Evolutionary conservation across 164 flowering plant genomes (phyloP).

Genomic region (Annona cherimola): DNA sequence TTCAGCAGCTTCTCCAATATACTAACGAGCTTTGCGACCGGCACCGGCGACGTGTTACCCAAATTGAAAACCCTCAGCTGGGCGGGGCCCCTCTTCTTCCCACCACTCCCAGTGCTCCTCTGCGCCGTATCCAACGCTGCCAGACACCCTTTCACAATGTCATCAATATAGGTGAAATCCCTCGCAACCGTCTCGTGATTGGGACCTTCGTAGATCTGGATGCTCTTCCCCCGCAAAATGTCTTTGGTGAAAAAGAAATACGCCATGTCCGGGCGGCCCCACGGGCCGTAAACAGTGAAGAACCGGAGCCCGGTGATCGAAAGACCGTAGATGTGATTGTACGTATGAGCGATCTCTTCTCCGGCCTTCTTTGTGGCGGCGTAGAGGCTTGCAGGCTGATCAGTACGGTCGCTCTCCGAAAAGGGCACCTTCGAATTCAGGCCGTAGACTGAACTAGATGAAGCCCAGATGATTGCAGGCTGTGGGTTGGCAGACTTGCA

Average conservation of each 20-base stretch:
- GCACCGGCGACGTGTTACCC: conserved; percentile 80
- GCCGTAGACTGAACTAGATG: conserved; percentile 87
- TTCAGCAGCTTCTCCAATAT: conserved; percentile 84
- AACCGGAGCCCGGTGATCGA: conserved; percentile 86
- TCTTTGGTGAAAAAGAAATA: conserved; percentile 87
- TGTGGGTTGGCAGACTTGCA: conserved; percentile 83
- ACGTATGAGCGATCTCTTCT: conserved; percentile 82
- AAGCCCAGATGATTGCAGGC: conserved; percentile 93
- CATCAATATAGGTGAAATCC: conserved; percentile 88
- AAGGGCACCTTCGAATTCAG: conserved; percentile 82
- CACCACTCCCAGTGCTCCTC: conserved; percentile 88
- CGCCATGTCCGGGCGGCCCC: conserved; percentile 97
- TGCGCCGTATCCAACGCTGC: conserved; percentile 63
- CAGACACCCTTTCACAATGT: conserved; percentile 68
- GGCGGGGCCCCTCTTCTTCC: conserved; percentile 86
- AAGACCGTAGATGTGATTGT: conserved; percentile 81
- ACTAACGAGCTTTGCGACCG: conserved; percentile 69
- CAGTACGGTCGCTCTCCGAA: conserved; percentile 79
- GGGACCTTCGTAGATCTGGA: conserved; percentile 65
- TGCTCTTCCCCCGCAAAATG: conserved; percentile 70
- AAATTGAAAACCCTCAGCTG: conserved; percentile 78
- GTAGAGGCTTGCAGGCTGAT: conserved; percentile 90
- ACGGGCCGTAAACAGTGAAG: conserved; percentile 92
- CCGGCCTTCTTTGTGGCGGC: conserved; percentile 97
- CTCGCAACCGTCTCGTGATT: conserved; percentile 89